Evolutionary conservation across 148 eudicot species (phyloP), one percentile per base, ranked within the genome.

Genomic region (Diospyros lotus): DNA sequence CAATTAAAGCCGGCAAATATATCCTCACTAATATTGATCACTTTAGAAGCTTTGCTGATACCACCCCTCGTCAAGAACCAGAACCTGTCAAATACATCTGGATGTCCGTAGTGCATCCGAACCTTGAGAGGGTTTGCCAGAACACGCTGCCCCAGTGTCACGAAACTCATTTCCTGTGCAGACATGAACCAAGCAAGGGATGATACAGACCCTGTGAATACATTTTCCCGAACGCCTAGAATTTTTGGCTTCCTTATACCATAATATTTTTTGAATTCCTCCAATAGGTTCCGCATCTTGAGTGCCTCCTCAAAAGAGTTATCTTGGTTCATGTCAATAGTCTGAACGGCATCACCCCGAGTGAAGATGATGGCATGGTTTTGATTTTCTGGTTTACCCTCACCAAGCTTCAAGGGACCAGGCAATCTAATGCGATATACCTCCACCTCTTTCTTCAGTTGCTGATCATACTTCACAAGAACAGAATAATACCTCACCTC

Each of bases 111-210:
- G 76, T 94, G 98, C 98, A 94, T 94, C 60, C 98, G 82, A 41
- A 94, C 97, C 81, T 90, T 94, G 42, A 94, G 83, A 69, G 98
- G 98, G 66, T 92, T 87, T 68, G 98, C 98, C 64, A 94, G 78
- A 83, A 94, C 98, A 68, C 98, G 91, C 75, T 94, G 97, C 12
- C 97, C 98, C 58, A 94, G 82, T 9, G 98, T 94, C 39, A 94
- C 98, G 77, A 94, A 92, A 75, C 96, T 90, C 53, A 77, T 89
- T 79, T 94, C 98, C 82, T 94, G 98, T 69, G 97, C 87, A 76
- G 98, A 94, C 98, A 94, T 94, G 79, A 94, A 94, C 98, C 96
- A 86, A 64, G 98, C 98, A 28, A 94, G 93, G n/a, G 98, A 94
- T 14, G 98, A 94, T 1, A 94, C 98, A 40, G 97, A 92, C 17